These are phyloP conservation scores for Cinnamomum micranthum DNA, from an alignment of 164 flowering plant genomes.

Conservation along the genomic window DNA sequence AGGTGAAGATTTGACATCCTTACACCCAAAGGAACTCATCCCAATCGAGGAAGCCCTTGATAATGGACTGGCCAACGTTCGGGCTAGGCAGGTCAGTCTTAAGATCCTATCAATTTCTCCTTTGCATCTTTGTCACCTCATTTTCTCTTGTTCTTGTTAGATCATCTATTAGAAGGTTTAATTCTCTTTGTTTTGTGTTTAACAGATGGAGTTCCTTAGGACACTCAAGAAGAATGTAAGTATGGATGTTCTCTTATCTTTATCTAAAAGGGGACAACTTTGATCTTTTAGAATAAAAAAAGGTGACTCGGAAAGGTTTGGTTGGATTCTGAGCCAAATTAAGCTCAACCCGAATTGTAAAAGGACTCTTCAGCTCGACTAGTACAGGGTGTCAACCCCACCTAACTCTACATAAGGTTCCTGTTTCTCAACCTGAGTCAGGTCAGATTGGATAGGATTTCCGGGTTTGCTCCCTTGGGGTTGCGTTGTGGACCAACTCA, in stretches of 20 bases:
- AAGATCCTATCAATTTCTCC: background rate
- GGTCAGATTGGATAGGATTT: too few relatives aligned
- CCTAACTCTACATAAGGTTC: too few relatives aligned
- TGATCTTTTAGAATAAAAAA: background rate
- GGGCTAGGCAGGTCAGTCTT: conserved; percentile 30
- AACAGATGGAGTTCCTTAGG: conserved; percentile 35
- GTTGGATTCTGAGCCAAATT: too few relatives aligned
- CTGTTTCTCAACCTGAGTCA: too few relatives aligned
- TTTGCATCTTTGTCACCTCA: background rate
- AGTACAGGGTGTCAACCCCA: too few relatives aligned
- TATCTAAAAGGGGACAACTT: too few relatives aligned
- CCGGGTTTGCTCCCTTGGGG: too few relatives aligned
- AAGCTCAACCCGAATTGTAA: too few relatives aligned
- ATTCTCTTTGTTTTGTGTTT: background rate
- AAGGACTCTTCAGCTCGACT: too few relatives aligned
- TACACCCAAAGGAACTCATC: conserved; percentile 50
- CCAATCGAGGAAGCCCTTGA: conserved; percentile 60
- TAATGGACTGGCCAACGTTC: conserved; percentile 44
- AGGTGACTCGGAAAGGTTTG: background rate
- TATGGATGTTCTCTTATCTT: background rate
- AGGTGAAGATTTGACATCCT: conserved; percentile 68
- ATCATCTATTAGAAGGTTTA: too few relatives aligned
- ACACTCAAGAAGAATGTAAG: conserved; percentile 39
- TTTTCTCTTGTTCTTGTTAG: background rate
- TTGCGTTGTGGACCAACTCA: too few relatives aligned